These are phyloP conservation scores for Ceratocystis destructans DNA, from an alignment of 2,329 filamentous ascomycete genomes.

Conservation along the genomic window DNA sequence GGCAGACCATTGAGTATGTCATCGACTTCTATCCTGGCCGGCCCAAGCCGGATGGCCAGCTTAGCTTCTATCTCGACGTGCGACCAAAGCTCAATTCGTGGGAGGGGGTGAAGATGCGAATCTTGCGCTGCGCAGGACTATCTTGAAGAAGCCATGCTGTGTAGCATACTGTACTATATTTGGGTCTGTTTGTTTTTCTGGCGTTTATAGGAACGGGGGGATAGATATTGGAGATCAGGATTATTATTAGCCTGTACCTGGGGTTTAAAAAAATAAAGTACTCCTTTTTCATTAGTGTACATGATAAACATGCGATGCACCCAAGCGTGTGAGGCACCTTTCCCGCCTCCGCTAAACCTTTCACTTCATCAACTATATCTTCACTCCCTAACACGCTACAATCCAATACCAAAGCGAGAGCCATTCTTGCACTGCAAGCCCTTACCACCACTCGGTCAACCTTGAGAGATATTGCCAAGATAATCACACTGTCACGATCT, in stretches of 20 bases:
- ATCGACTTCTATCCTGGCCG: constrained; percentile 93
- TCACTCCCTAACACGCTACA: too few relatives aligned
- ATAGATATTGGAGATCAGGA: not conserved
- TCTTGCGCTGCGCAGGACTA: constrained; percentile 36
- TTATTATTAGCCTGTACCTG: not conserved
- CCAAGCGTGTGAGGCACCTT: too few relatives aligned
- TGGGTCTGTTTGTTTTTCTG: constrained; percentile 12
- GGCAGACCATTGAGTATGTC: constrained; percentile 74
- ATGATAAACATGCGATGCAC: too few relatives aligned
- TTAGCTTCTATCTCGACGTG: constrained; percentile 55
- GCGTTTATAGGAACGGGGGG: constrained; percentile 21
- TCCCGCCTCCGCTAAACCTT: too few relatives aligned
- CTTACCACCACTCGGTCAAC: not conserved
- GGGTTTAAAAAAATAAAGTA: not conserved
- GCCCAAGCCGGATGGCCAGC: constrained; percentile 27
- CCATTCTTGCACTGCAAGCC: too few relatives aligned
- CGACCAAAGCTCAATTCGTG: constrained; percentile 54
- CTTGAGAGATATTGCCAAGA: not conserved
- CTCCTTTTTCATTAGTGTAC: not conserved
- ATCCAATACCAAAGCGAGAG: too few relatives aligned
- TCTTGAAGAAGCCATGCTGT: constrained; percentile 23
- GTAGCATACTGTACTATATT: constrained; percentile 22
- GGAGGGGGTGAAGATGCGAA: constrained; percentile 56
- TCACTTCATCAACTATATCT: too few relatives aligned
- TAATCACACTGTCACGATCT: not conserved